phyloP scores from a whole-genome alignment of 2,329 filamentous ascomycete species.

The Aspergillus uvarum region DNA sequence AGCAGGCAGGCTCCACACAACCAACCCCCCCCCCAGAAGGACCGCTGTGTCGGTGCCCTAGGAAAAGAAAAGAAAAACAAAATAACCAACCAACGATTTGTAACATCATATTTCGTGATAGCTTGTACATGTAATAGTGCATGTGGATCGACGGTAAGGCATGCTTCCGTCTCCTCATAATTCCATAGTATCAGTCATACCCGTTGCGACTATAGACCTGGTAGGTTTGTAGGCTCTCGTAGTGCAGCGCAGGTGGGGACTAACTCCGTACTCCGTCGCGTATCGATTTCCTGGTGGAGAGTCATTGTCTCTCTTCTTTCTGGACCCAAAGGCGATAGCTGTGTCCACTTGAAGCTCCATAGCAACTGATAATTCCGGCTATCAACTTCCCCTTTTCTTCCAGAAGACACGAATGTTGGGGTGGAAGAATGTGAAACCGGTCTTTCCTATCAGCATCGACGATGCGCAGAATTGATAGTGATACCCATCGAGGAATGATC shows the following conservation, averaged over 20 bases:
- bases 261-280: slow-evolving; percentile 12
- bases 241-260: not conserved
- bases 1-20: slow-evolving; percentile 26
- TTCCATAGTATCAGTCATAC: not conserved
- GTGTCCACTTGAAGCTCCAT: slow-evolving; percentile 4
- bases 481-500: slow-evolving; percentile 20
- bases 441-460: slow-evolving; percentile 6
- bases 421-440: slow-evolving; percentile 15
- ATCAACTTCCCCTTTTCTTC: slow-evolving; percentile 9
- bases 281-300: slow-evolving; percentile 18
- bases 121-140: slow-evolving; percentile 3
- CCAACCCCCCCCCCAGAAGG: slow-evolving; percentile 21
- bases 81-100: slow-evolving; percentile 1
- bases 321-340: not conserved
- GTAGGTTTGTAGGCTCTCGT: not conserved
- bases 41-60: slow-evolving; percentile 27
- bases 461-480: slow-evolving; percentile 18
- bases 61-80: not conserved
- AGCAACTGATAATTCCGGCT: not conserved
- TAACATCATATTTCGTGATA: slow-evolving; percentile 15
- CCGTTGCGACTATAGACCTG: not conserved
- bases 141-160: slow-evolving; percentile 11
- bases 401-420: not conserved
- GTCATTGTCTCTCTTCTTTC: not conserved
- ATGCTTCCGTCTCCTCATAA: slow-evolving; percentile 12